Base-by-base conservation (phyloP, 768 basidiomycete genomes). In the Tulasnella sp. region DNA sequence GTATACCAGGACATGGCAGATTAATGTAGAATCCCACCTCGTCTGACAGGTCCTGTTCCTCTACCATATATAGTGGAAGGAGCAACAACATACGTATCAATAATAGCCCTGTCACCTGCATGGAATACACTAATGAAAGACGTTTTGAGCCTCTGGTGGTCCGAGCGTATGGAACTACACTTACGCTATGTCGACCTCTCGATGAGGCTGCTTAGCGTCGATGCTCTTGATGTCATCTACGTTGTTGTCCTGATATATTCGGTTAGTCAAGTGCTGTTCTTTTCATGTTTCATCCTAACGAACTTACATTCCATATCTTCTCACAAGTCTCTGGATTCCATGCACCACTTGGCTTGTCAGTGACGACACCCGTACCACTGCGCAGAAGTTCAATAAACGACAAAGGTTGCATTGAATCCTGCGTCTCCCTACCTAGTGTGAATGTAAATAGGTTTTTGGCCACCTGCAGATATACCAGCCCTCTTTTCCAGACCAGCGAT, bases 351-450 rank as follows among this genome's bases (percentile, higher is more conserved):
- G 55, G 41, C 16, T 45, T 24, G 34, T 56, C 55, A 5, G 44
- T 37, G 5, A 58, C 48, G 13, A 61, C 50, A 24, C 54, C 55
- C 25, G 56, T 55, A 15, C 56, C 56, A 29, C 54, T 55, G 39
- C 15, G 34, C 19, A 35, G 34, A 12, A 35, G n/a, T n/a, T n/a
- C n/a, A n/a, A n/a, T n/a, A n/a, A n/a, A n/a, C n/a, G n/a, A n/a
- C n/a, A n/a, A n/a, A n/a, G n/a, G n/a, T n/a, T n/a, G n/a, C n/a
- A n/a, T n/a, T n/a, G n/a, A n/a, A n/a, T n/a, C n/a, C n/a, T n/a
- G n/a, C n/a, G n/a, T n/a, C n/a, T n/a, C n/a, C 54, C 24, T 24
- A 56, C 55, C 61, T 61, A 1, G 61, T 62, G 48, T 62, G 61
- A 28, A 62, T 60, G 12, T 58, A 49, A 32, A 62, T 59, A 13